Base-by-base conservation (phyloP, 2,329 filamentous ascomycete genomes). In the Onygenales sp. region DNA sequence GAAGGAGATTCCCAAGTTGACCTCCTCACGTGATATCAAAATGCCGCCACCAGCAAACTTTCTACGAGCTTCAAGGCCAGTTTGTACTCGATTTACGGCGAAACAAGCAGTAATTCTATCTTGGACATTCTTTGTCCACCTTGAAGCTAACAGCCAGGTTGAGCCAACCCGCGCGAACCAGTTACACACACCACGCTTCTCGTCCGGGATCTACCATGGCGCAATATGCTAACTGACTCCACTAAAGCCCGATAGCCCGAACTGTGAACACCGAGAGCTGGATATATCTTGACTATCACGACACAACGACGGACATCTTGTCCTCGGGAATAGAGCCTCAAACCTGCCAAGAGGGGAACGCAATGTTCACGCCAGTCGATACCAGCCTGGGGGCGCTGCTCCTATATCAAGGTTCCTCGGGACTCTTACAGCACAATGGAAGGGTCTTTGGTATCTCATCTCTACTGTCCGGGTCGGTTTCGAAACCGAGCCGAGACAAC, bases 311-410 rank as follows among this genome's bases (percentile, higher is more conserved):
- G 6, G 11, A 17, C n/a, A n/a, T 32, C 21, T 27, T 4, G 21
- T 27, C 21, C 21, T 27, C 21, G 4, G 21, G 21, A 44, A 44
- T 9, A 17, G 7, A 44, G 14, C 42, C 42, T 9, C 6, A 39
- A 39, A 10, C 13, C 36, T 37, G 7, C 13, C 3, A 39, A 39
- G 36, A 39, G 13, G 13, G 8, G 21, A 6, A 10, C 13, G 17
- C 32, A 14, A 79, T 80, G 77, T 79, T 80, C 58, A 79, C 77
- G 0, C 76, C 77, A 0, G 52, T 79, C 31, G 71, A 79, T 57
- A 77, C 77, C 11, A 70, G 72, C 5, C 60, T 79, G 9, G 77
- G 77, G 14, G 76, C 77, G 2, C 49, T 79, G 10, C 63, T 80
- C 51, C 67, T 80, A 48, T 75, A 75, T 53, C 74, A 77, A 59